Percentiles rank a stretch among this genome's conserved stretches.
These are phyloP conservation scores for Auriculariales sp. DNA, from an alignment of 768 basidiomycete genomes.

Conservation along the genomic window DNA sequence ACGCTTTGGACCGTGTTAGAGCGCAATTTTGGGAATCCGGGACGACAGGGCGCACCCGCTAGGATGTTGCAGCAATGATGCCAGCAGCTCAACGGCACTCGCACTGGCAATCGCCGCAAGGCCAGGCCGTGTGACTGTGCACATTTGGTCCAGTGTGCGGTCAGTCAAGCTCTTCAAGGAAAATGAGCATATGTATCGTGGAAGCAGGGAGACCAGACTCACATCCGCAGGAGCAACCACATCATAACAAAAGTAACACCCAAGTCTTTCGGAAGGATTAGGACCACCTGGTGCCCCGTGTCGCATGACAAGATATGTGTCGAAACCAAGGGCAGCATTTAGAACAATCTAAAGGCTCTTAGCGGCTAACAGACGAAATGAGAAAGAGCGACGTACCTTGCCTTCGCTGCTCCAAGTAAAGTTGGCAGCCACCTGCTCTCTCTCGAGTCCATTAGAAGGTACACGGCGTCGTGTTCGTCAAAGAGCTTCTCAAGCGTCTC, in stretches of 20 bases:
- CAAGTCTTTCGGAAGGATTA: constrained; percentile 33
- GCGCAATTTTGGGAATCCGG: not conserved
- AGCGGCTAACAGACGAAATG: not conserved
- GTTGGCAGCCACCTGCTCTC: constrained; percentile 96
- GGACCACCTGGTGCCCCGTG: constrained; percentile 51
- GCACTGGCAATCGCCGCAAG: constrained; percentile 86
- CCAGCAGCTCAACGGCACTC: constrained; percentile 83
- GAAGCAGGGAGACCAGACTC: constrained; percentile 14
- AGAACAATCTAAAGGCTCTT: constrained; percentile 53
- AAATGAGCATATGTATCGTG: not conserved
- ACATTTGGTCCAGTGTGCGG: constrained; percentile 96
- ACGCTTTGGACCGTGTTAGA: constrained; percentile 18
- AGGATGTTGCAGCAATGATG: constrained; percentile 81
- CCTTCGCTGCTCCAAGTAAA: constrained; percentile 67
- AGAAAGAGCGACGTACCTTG: constrained; percentile 37
- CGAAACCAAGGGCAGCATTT: constrained; percentile 91
- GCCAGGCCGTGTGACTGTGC: constrained; percentile 92
- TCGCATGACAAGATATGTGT: constrained; percentile 92
- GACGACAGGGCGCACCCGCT: constrained; percentile 40
- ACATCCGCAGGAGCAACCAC: constrained; percentile 94
- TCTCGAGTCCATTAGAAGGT: constrained; percentile 94
- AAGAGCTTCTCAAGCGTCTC: constrained; percentile 60
- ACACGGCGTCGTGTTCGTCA: constrained; percentile 77
- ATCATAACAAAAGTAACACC: constrained; percentile 98
- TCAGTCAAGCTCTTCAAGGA: constrained; percentile 53